Evolutionary conservation across 2,329 filamentous ascomycete species (phyloP), one percentile per base, ranked within the genome.

Genomic region (Colletotrichum sp.): DNA sequence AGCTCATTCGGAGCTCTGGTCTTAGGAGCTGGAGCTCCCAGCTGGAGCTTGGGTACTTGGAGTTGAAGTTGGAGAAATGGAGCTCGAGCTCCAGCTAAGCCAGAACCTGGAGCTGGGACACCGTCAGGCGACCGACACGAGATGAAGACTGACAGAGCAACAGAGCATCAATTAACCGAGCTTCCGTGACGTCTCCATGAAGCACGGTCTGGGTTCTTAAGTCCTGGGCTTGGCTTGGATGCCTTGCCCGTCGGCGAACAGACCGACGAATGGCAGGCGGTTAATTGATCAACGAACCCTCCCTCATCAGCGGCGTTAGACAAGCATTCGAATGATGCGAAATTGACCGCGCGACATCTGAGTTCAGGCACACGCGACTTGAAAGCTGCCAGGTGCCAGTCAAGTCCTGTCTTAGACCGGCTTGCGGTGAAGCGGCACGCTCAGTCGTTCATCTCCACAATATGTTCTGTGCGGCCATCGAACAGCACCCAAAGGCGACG

Each of bases 381-480:
- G 67, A 63, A 62, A 54, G 68, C 68, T 69, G 71, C 71, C 71
- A 73, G 62, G 47, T 66, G 71, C 62, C 68, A 66, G 68, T 31
- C 71, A 71, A 57, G 33, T n/a, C 38, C 58, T 70, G 70, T 73
- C 70, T 70, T 43, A 73, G 70, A 73, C 70, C 67, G 33, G 55
- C 38, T 47, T 62, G 71, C 68, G 71, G 71, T 73, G 71, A 73
- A 71, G 67, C 71, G 61, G 68, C 54, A 66, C 55, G 71, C 67
- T 71, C 55, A 73, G 71, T 73, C 29, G 34, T 66, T 73, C 71
- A 73, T 73, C 68, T 73, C 67, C 71, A 71, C 71, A 73, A 66
- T 63, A 61, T 36, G 68, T 62, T 66, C 68, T 34, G 71, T 66
- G 71, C 55, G 43, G 62, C 57, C 57, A 59, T 63, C 31, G 57